Base-by-base conservation (phyloP, 305 asterid species). In the Fraxinus albicans region DNA sequence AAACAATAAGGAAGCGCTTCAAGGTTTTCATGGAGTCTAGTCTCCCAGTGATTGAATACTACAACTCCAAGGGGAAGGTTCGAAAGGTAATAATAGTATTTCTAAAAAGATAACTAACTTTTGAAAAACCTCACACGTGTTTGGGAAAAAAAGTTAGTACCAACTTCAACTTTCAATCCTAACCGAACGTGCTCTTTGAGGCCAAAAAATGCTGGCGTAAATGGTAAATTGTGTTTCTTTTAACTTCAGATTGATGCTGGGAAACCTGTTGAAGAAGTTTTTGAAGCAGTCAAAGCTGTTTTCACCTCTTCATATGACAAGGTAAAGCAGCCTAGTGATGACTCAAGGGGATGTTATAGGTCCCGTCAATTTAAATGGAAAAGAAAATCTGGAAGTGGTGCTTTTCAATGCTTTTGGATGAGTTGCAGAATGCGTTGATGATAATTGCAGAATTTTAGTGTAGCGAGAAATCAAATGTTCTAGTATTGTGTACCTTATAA, bases 1-100 rank as follows among this genome's bases (percentile, higher is more conserved):
- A 94, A 27, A 96, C 98, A 81, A 94, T 96, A 86, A 92, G 87
- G 89, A 96, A 96, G 97, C 91, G 99, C 77, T 96, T 96, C 84
- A 93, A 90, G 34, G 98, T 94, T 80, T 96, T 84, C 90, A 76
- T 92, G 95, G 98, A 96, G 86, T 96, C 98, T 74, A 93, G 97
- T 86, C 94, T 96, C 76, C 98, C 99, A 2, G 98, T 96, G 76
- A 91, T 94, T 83, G 94, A 96, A 82, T 89, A 96, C 80, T 96
- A 96, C 91, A 84, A 82, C 50, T 89, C 94, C 17, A 94, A 90
- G 76, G 98, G 95, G 87, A 96, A 94, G 84, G 99, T 94, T 76
- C 90, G 89, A 34, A 94, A 93, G 98, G 98, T 96, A 92, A 73
- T 27, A 21, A 8, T 63, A 63, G 15, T 19, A 63, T 63, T 63